Evolutionary conservation across 2,329 filamentous ascomycete genomes (phyloP), one percentile per base, ranked within the genome.

Genomic region (Trichoderma lentiforme): DNA sequence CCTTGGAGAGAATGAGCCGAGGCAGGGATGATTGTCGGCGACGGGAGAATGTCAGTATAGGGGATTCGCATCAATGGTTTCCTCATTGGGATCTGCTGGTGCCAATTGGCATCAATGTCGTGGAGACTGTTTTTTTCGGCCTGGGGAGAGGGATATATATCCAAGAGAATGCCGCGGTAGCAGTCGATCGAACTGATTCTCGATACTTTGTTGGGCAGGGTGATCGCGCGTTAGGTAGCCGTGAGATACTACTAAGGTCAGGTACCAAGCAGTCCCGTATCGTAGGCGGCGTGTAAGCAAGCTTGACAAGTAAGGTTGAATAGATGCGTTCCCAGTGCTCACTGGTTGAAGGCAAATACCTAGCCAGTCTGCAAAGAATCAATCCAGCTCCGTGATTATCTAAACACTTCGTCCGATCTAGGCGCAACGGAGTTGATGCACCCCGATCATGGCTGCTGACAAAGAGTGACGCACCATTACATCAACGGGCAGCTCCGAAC

Each of bases 31-130:
- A 96, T 90, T 67, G 86, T 88, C 3, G 95, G 92, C 30, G 91
- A 84, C 28, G 95, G 90, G 70, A 98, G 87, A 56, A 93, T 91
- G 75, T 93, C 90, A 78, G 94, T 97, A 80, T 95, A 98, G 72
- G 95, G 95, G 77, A 98, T 97, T 76, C 94, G 91, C 84, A 97
- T 91, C 72, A 94, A 88, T 77, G 91, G 88, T 81, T 89, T 92
- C 81, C 87, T 87, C 90, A 92, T 91, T 75, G 78, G 75, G 72
- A 71, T 58, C 39, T 67, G 43, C 60, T 62, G 30, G 60, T 71
- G 36, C 34, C 51, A 36, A 34, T n/a, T 26, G 69, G 28, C 47
- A 30, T 30, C 9, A 3, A 7, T 21, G 47, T 18, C 56, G 65
- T 26, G 30, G 30, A 47, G 43, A 47, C 18, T 14, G 24, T 18